Evolutionary conservation across 164 flowering plant genomes (phyloP).

Genomic region (Santalum album): DNA sequence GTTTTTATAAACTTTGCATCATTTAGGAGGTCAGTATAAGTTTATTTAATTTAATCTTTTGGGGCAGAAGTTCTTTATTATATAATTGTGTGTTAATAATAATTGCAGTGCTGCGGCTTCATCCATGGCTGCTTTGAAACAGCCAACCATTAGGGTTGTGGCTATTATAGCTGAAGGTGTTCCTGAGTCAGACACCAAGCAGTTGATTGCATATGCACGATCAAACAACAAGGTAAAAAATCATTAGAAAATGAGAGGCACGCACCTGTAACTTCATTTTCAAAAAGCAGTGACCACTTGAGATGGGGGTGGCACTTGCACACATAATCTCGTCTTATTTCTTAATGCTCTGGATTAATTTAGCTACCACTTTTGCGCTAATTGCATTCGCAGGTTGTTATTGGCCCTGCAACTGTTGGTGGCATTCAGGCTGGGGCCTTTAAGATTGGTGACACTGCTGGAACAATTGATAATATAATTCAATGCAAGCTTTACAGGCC

Average conservation of each 20-base stretch:
- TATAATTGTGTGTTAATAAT: background rate
- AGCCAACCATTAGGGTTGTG: constrained; percentile 87
- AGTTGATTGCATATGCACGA: constrained; percentile 88
- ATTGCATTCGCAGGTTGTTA: constrained; percentile 60
- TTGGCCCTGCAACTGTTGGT: constrained; percentile 98
- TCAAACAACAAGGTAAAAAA: constrained; percentile 79
- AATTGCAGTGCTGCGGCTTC: constrained; percentile 90
- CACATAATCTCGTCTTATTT: too few species aligned
- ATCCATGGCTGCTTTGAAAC: constrained; percentile 88
- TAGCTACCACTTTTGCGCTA: too few species aligned
- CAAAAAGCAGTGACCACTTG: too few species aligned
- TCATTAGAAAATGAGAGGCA: too few species aligned
- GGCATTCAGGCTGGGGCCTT: constrained; percentile 96
- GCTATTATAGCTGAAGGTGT: constrained; percentile 99
- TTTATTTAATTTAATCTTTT: background rate
- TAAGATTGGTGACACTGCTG: constrained; percentile 94
- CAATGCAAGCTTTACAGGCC: constrained; percentile 99
- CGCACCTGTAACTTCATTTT: too few species aligned
- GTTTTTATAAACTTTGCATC: constrained; percentile 98
- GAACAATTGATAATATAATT: constrained; percentile 87
- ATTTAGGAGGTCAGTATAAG: constrained; percentile 62
- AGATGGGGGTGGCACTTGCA: too few species aligned
- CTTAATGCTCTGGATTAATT: too few species aligned
- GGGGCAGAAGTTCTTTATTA: background rate
- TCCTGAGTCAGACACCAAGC: constrained; percentile 93